Percentiles rank a stretch among this genome's conserved stretches.
These are phyloP conservation scores for Rusavskia elegans DNA, from an alignment of 495 filamentous ascomycete genomes.

Conservation along the genomic window DNA sequence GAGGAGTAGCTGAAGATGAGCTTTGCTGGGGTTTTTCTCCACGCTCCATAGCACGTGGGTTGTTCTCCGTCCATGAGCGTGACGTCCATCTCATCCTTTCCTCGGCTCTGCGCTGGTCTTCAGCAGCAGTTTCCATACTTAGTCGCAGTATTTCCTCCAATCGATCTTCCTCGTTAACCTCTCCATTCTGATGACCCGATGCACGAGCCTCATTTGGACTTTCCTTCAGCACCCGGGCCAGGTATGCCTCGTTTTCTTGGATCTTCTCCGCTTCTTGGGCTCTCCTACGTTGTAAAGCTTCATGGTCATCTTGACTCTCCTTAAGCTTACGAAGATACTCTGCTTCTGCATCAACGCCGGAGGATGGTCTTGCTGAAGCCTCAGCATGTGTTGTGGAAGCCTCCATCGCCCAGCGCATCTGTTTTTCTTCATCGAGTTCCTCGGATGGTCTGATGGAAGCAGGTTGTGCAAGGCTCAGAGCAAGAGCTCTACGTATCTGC, in stretches of 20 bases:
- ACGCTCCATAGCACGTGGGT: not conserved
- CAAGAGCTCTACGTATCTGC: too few relatives aligned
- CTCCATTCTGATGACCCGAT: not conserved
- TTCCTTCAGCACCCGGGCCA: not conserved
- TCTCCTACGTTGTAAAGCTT: not conserved
- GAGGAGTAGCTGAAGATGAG: not conserved
- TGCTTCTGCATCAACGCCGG: too few relatives aligned
- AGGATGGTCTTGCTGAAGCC: too few relatives aligned
- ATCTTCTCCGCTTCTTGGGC: not conserved
- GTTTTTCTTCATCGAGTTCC: too few relatives aligned
- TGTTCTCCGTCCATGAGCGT: not conserved
- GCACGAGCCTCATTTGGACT: not conserved
- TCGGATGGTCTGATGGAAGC: too few relatives aligned
- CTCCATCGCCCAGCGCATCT: too few relatives aligned
- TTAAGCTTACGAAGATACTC: too few relatives aligned
- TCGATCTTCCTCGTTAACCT: not conserved
- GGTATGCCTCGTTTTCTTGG: not conserved
- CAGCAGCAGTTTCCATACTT: not conserved
- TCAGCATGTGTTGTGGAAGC: too few relatives aligned
- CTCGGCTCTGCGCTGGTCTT: not conserved
- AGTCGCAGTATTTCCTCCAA: not conserved
- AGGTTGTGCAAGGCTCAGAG: too few relatives aligned
- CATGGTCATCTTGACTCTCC: not conserved
- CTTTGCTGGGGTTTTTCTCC: not conserved
- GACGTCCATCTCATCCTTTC: not conserved